A percentile compares a stretch with the other conserved stretches of the same genome.
These are phyloP conservation scores for Aphanomyces astaci DNA, from an alignment of 352 stramenopile genomes.

Conservation along the genomic window DNA sequence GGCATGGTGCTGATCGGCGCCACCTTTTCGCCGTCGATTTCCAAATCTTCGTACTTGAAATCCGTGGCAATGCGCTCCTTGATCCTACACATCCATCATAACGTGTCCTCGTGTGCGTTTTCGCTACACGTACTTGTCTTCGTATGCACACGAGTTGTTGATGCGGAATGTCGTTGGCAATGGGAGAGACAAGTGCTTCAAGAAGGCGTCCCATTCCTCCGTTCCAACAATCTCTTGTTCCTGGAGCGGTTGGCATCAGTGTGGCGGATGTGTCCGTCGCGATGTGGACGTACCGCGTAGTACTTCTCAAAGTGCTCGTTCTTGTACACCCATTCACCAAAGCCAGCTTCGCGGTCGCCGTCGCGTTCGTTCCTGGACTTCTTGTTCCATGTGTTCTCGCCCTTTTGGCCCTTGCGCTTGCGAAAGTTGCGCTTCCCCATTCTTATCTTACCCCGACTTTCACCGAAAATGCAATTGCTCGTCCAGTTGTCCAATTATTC, in stretches of 20 bases:
- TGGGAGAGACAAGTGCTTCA: constrained; percentile 77
- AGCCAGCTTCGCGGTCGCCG: constrained; percentile 45
- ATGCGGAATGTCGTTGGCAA: constrained; percentile 92
- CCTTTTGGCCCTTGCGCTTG: constrained; percentile 23
- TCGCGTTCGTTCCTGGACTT: constrained; percentile 43
- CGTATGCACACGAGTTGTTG: constrained; percentile 83
- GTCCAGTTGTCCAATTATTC: neutral
- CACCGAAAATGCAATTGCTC: neutral
- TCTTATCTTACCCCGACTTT: constrained; percentile 14
- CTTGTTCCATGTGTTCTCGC: constrained; percentile 39
- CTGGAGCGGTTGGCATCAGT: constrained; percentile 19
- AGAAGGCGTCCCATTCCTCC: constrained; percentile 87
- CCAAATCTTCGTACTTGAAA: constrained; percentile 78
- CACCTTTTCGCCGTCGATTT: constrained; percentile 72
- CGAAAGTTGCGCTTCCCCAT: constrained; percentile 36
- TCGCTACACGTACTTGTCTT: constrained; percentile 43
- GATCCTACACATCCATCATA: constrained; percentile 37
- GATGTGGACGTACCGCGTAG: constrained; percentile 45
- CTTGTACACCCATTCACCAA: constrained; percentile 80
- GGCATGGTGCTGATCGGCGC: constrained; percentile 77
- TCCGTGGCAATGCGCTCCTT: constrained; percentile 75
- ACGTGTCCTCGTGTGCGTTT: neutral
- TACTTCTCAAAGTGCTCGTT: constrained; percentile 81
- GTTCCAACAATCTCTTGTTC: constrained; percentile 73
- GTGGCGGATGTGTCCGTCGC: neutral